Conservation (phyloP, 495 filamentous ascomycete species). For the Podospora bellae-mahoneyi region DNA sequence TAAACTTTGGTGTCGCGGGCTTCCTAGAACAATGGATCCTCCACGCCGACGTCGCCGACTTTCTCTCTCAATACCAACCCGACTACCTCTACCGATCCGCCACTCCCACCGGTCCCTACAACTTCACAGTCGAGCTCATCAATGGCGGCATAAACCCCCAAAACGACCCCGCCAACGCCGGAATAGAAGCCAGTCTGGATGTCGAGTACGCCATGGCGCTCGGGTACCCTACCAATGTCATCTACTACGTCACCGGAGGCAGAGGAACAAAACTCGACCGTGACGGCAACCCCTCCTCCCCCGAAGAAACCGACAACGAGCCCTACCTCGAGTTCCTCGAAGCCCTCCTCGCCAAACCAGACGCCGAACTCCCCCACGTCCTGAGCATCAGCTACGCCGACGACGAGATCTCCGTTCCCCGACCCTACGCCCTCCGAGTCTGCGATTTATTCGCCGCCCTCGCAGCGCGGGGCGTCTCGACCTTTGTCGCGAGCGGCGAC, state of each 20-base stretch:
- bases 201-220: slow-evolving; percentile 65
- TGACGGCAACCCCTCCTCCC: slow-evolving; percentile 42
- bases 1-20: slow-evolving; percentile 61
- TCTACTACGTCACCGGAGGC: slow-evolving; percentile 66
- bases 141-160: slow-evolving; percentile 59
- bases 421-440: slow-evolving; percentile 57
- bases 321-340: slow-evolving; percentile 79
- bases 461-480: slow-evolving; percentile 65
- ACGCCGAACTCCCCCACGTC: slow-evolving; percentile 66
- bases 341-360: slow-evolving; percentile 58
- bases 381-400: slow-evolving; percentile 74
- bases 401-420: slow-evolving; percentile 61
- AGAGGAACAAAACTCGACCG: slow-evolving; percentile 56
- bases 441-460: slow-evolving; percentile 73
- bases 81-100: slow-evolving; percentile 29
- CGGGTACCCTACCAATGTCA: slow-evolving; percentile 54
- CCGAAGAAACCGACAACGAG: slow-evolving; percentile 60
- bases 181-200: slow-evolving; percentile 67
- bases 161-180: slow-evolving; percentile 32
- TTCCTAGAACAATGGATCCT: slow-evolving; percentile 66
- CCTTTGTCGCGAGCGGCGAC: slow-evolving; percentile 74
- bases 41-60: slow-evolving; percentile 53
- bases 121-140: slow-evolving; percentile 61
- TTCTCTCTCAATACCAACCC: slow-evolving; percentile 36
- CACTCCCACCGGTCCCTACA: slow-evolving; percentile 48